Percentiles rank a stretch among this genome's conserved stretches.
Evolutionary conservation across 805 yeast genomes (phyloP).

Genomic region (Hemisphaericaspora nanyangensis): DNA sequence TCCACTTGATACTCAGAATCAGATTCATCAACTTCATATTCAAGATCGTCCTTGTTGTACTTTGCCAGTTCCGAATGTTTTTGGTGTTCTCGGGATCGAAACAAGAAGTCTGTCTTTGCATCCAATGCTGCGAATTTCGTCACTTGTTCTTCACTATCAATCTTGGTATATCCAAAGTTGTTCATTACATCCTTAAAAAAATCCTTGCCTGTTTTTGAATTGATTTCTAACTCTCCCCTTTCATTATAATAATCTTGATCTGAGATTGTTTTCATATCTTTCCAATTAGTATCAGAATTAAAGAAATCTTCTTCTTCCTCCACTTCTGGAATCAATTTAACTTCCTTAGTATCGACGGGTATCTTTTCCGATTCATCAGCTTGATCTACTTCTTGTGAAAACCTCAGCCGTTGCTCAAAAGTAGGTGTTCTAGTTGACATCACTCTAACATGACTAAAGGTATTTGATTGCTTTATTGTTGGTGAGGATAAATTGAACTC

Average conservation of each 20-base stretch:
- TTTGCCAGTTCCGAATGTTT: conserved; percentile 16
- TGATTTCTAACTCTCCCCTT: conserved; percentile 60
- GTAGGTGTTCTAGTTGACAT: not conserved
- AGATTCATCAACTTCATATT: conserved; percentile 2
- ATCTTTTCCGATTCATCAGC: conserved; percentile 1
- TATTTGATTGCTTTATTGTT: not conserved
- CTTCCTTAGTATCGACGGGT: not conserved
- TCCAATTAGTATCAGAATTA: conserved; percentile 54
- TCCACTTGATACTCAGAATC: conserved; percentile 25
- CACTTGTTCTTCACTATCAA: conserved; percentile 83
- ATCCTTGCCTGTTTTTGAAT: conserved; percentile 16
- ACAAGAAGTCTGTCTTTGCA: conserved; percentile 50
- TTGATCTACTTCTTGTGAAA: not conserved
- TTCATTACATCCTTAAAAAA: conserved; percentile 36
- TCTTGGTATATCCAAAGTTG: conserved; percentile 78
- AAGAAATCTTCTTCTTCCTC: conserved; percentile 38
- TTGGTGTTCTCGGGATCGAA: conserved; percentile 23
- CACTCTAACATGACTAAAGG: not conserved
- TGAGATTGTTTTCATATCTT: conserved; percentile 80
- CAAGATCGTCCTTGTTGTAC: conserved; percentile 20
- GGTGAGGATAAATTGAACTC: conserved; percentile 6
- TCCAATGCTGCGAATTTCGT: conserved; percentile 56
- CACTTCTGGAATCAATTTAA: not conserved
- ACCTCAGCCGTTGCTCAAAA: not conserved
- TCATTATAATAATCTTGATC: conserved; percentile 77